Evolutionary conservation across 164 flowering plant genomes (phyloP).

Genomic region (Vitis riparia): DNA sequence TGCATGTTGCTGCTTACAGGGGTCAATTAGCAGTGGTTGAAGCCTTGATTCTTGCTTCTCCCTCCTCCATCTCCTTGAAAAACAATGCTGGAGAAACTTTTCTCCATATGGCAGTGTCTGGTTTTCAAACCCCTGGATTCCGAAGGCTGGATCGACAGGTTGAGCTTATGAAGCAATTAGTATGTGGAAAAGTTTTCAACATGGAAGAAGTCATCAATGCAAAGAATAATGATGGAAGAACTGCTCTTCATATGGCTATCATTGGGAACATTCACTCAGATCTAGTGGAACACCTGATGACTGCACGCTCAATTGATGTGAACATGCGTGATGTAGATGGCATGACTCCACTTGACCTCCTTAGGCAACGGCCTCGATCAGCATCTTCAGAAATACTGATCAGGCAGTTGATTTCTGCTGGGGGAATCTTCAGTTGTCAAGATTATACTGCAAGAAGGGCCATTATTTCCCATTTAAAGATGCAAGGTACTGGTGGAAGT

Average conservation of each 20-base stretch:
- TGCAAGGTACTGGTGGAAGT: conserved; percentile 34
- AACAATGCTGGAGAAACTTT: conserved; percentile 64
- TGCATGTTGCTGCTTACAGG: conserved; percentile 58
- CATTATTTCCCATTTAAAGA: conserved; percentile 52
- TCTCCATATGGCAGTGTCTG: conserved; percentile 56
- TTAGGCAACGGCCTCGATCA: conserved; percentile 49
- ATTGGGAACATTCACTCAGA: conserved; percentile 53
- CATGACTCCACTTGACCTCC: conserved; percentile 67
- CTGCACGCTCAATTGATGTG: conserved; percentile 38
- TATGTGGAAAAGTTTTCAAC: conserved; percentile 24
- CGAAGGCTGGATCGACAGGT: conserved; percentile 55
- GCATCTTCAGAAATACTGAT: conserved; percentile 52
- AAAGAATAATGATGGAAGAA: conserved; percentile 49
- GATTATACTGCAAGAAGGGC: conserved; percentile 41
- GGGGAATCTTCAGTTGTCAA: conserved; percentile 50
- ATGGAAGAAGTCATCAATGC: conserved; percentile 49
- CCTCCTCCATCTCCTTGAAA: conserved; percentile 33
- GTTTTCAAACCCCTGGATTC: conserved; percentile 52
- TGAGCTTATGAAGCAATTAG: conserved; percentile 52
- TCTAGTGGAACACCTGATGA: conserved; percentile 54
- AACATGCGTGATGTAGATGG: conserved; percentile 49
- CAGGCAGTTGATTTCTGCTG: conserved; percentile 56
- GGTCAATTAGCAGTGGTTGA: conserved; percentile 56
- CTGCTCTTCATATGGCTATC: conserved; percentile 67
- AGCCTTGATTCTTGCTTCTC: conserved; percentile 47